Conservation (phyloP, 2,329 filamentous ascomycete genomes). For the Aspergillus thermomutatus region DNA sequence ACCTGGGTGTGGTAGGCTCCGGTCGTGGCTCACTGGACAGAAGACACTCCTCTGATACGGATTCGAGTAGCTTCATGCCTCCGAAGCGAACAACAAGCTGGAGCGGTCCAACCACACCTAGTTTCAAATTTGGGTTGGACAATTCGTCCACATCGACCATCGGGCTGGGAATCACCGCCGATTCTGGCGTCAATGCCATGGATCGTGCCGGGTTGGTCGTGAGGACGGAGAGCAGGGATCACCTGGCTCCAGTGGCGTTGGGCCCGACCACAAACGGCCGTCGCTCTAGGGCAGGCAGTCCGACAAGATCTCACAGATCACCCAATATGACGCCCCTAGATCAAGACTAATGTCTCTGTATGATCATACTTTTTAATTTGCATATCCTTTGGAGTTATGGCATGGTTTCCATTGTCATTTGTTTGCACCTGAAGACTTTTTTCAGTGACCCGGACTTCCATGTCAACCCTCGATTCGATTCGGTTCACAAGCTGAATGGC, state of each 20-base stretch:
- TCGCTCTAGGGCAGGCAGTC: constrained; percentile 44
- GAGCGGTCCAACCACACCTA: constrained; percentile 29
- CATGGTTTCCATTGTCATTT: constrained; percentile 1
- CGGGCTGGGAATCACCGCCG: constrained; percentile 33
- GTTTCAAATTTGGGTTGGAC: constrained; percentile 38
- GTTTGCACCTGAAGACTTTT: not conserved
- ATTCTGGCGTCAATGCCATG: constrained; percentile 41
- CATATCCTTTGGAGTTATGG: constrained; percentile 25
- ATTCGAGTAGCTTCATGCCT: constrained; percentile 55
- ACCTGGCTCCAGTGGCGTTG: constrained; percentile 57
- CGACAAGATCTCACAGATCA: constrained; percentile 44
- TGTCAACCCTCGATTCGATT: not conserved
- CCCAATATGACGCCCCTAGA: constrained; percentile 34
- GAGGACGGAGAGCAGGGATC: constrained; percentile 81
- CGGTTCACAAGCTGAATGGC: constrained; percentile 2
- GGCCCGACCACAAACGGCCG: constrained; percentile 48
- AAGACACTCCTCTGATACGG: constrained; percentile 59
- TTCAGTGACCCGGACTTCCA: not conserved
- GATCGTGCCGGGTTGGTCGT: constrained; percentile 71
- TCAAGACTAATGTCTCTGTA: constrained; percentile 29
- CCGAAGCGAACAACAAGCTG: constrained; percentile 39
- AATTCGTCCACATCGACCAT: constrained; percentile 40
- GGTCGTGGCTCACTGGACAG: constrained; percentile 54
- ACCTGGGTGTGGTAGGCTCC: constrained; percentile 65
- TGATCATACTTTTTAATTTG: constrained; percentile 17